Conservation (phyloP, 176 grass and related monocot genomes). For the Urochloa ruziziensis region DNA sequence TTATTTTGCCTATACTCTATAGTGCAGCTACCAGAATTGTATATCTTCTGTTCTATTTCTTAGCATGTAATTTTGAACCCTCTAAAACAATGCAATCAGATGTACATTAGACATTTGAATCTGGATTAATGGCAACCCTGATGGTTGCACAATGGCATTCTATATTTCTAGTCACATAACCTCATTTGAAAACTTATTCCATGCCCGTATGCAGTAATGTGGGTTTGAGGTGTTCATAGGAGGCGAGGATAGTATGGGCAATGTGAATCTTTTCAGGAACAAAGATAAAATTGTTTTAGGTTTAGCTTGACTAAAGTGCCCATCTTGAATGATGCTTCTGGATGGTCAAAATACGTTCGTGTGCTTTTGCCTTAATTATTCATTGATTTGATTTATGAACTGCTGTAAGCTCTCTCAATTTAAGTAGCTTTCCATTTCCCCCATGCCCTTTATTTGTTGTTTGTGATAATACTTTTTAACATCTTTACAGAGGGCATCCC, state of each 20-base stretch:
- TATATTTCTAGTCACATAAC: neutral
- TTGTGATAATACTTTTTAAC: slow-evolving; percentile 20
- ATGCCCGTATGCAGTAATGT: neutral
- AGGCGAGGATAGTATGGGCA: neutral
- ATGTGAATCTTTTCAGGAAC: neutral
- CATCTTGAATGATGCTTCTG: neutral
- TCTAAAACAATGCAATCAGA: neutral
- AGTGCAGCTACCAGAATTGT: neutral
- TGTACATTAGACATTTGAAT: neutral
- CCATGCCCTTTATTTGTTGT: neutral
- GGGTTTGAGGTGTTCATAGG: neutral
- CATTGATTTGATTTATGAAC: neutral
- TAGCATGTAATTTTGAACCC: slow-evolving; percentile 1
- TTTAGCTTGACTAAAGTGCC: neutral
- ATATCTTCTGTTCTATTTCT: neutral
- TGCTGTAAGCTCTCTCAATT: neutral
- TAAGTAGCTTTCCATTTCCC: no score
- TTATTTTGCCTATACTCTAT: neutral
- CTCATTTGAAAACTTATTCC: neutral
- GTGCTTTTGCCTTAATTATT: neutral
- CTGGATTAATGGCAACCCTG: neutral
- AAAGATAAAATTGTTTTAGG: neutral
- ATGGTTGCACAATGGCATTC: neutral
- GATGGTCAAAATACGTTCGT: neutral
- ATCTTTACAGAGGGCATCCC: slow-evolving; percentile 39